Evolutionary conservation across 306 rosid species (phyloP), one percentile per base, ranked within the genome.

Genomic region (Castanea sativa): DNA sequence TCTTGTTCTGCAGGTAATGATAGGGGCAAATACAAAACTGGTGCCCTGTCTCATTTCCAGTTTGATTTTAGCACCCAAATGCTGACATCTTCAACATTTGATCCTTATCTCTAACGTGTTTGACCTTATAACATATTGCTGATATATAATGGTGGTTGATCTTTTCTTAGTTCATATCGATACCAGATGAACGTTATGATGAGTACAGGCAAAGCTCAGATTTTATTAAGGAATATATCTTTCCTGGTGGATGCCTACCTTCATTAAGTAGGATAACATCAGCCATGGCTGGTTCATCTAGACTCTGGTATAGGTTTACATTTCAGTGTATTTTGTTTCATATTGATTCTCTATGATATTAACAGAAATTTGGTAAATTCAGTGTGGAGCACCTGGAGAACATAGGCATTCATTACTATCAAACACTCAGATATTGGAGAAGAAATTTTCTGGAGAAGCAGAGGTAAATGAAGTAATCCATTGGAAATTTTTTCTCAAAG

Each of bases 371-470:
- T 32, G 58, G 75, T 61, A 73, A 74, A 19, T 80, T 82, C 81
- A 95, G 55, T 43, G 19, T 70, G 74, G 56, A 70, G 56, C 45
- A 70, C 27, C 18, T 70, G 55, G 99, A 95, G 73, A 95, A 95
- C 61, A 64, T 95, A 15, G 99, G 98, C 69, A 85, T 91, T 83
- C 99, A 95, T 88, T 95, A 92, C 89, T 84, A 92, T 82, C 91
- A 88, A 25, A 95, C 99, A 3, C 88, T 92, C 38, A 88, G 99
- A 85, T 84, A 35, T 76, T 95, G 99, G 99, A 91, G 97, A 78
- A 85, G 87, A 73, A 92, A 90, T 74, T 95, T 95, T 90, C 10
- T 91, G 78, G 92, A 83, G 29, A 91, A 85, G 63, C 81, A 87
- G 61, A 83, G 90, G 99, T 92, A 73, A 76, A 27, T 19, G 76